These are phyloP conservation scores for Stephania cephalantha DNA, from an alignment of 164 flowering plant species.

Conservation along the genomic window DNA sequence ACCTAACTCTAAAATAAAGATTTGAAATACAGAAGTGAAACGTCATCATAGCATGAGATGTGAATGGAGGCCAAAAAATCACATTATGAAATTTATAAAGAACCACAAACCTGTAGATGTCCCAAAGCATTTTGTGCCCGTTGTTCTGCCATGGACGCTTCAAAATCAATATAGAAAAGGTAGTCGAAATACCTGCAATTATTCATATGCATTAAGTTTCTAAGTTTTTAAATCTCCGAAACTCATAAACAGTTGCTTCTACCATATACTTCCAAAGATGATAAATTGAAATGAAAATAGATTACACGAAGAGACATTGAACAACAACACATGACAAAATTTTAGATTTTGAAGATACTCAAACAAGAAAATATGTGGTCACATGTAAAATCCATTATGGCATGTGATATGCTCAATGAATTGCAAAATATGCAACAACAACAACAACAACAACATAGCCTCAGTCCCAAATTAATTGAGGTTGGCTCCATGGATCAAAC, in stretches of 20 bases:
- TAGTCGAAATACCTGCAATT: slow-evolving; percentile 83
- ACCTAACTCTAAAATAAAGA: not conserved
- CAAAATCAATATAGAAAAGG: slow-evolving; percentile 87
- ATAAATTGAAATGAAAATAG: not conserved
- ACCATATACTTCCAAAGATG: not conserved
- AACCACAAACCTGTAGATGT: slow-evolving; percentile 73
- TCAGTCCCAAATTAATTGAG: too few species aligned
- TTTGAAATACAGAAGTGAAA: not conserved
- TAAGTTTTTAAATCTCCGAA: not conserved
- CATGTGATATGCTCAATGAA: not conserved
- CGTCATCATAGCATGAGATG: not conserved
- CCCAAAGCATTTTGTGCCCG: slow-evolving; percentile 83
- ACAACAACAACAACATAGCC: too few species aligned
- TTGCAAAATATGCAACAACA: not conserved
- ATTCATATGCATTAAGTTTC: not conserved
- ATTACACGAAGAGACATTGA: not conserved
- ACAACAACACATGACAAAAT: not conserved
- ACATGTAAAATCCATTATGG: not conserved
- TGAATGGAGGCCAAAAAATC: not conserved
- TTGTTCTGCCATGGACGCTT: slow-evolving; percentile 95
- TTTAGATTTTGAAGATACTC: not conserved
- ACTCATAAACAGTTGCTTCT: not conserved
- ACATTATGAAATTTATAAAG: not conserved
- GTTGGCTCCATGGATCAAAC: too few species aligned
- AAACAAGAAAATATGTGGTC: not conserved